These are phyloP conservation scores for Macrophomina pseudophaseolina DNA, from an alignment of 2,329 filamentous ascomycete species.

Conservation along the genomic window DNA sequence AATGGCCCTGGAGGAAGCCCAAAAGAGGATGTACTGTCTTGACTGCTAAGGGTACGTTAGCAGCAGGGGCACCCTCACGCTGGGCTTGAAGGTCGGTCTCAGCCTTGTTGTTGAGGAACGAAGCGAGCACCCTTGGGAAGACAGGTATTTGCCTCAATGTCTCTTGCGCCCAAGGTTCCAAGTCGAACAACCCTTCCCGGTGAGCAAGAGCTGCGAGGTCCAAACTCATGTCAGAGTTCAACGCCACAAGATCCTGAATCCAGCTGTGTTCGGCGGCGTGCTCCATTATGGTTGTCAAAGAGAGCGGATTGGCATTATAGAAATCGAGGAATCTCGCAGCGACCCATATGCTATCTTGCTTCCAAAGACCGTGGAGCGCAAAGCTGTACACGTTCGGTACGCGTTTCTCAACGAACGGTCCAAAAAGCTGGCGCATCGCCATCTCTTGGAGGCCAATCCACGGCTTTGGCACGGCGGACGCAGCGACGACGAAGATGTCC, in stretches of 20 bases:
- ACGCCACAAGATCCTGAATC: constrained; percentile 79
- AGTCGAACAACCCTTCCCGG: constrained; percentile 77
- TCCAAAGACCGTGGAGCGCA: constrained; percentile 89
- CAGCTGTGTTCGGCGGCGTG: constrained; percentile 82
- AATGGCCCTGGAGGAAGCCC: constrained; percentile 70
- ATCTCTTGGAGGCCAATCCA: constrained; percentile 78
- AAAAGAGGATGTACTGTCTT: constrained; percentile 84
- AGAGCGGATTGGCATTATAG: constrained; percentile 72
- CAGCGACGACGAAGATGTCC: constrained; percentile 78
- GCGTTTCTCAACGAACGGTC: constrained; percentile 80
- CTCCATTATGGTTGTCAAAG: constrained; percentile 73
- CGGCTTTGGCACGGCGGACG: constrained; percentile 76
- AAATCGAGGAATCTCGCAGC: constrained; percentile 77
- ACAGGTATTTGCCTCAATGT: constrained; percentile 69
- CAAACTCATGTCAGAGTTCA: constrained; percentile 82
- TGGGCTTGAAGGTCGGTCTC: constrained; percentile 78
- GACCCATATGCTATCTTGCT: constrained; percentile 87
- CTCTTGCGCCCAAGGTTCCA: constrained; percentile 78
- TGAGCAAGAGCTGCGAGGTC: constrained; percentile 88
- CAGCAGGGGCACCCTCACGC: constrained; percentile 68
- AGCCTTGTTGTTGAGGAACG: constrained; percentile 84
- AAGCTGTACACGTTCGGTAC: constrained; percentile 77
- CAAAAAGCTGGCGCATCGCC: constrained; percentile 77
- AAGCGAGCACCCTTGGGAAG: constrained; percentile 73
- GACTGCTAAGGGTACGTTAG: constrained; percentile 78